Evolutionary conservation across 2,329 filamentous ascomycete species (phyloP), one percentile per base, ranked within the genome.

Genomic region (Orbilia oligospora): DNA sequence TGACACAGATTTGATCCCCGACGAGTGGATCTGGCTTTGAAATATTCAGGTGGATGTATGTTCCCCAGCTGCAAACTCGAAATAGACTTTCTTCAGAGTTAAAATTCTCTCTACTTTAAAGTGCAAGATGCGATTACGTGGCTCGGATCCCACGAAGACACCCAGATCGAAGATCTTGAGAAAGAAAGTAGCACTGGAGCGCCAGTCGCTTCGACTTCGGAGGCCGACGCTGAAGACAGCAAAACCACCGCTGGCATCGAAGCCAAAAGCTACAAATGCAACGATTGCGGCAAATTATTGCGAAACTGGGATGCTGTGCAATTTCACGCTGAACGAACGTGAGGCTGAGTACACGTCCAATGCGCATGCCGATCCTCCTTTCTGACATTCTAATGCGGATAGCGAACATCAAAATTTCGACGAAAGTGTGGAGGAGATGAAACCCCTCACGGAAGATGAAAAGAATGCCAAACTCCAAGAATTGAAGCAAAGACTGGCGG

Each of bases 231-330:
- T 8, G 87, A 87, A 1, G 87, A 86, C 80, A 86, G 87, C 20
- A 87, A 86, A 5, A 85, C 86, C 56, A 87, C 88, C 38, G 87
- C 91, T 0, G 93, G 91, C 76, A 90, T 91, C 82, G 87, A 89
- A 71, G 92, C 94, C 71, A 89, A 90, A 83, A 97, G 93, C 61
- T 89, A 98, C 70, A 88, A 97, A 64, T 99, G 96, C 88, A 96
- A 97, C 81, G 95, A 97, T 71, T 99, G 96, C 83, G 92, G 92
- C 83, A 97, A 97, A 88, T 92, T 90, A 83, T 97, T 99, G 85
- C 89, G 93, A 81, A 93, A 90, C 82, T 89, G 91, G 80, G 90
- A 90, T 27, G 90, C 95, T 81, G 96, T 94, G 9, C 91, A 95
- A 82, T 97, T 93, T 84, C 96, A 99, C 84, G 96, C 94, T 36